Conservation (phyloP, 768 basidiomycete genomes). For the Phlebiopsis flavidoalba region DNA sequence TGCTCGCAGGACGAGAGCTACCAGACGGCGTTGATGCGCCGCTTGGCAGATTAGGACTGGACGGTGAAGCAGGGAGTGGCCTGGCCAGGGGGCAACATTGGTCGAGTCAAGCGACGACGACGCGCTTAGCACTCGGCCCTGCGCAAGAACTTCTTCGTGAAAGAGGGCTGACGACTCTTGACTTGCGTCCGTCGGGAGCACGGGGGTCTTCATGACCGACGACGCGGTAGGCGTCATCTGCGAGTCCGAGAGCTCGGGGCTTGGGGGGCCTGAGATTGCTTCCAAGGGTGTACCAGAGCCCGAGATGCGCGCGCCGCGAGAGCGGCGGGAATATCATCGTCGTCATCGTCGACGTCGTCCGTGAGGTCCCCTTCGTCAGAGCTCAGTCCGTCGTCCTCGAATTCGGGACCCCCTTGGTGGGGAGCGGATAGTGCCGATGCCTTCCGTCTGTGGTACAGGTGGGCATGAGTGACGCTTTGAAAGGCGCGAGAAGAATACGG, state of each 20-base stretch:
- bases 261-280: neutral
- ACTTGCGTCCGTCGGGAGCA: neutral
- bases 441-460: slow-evolving; percentile 56
- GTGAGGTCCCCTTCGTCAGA: slow-evolving; percentile 42
- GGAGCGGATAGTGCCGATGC: slow-evolving; percentile 81
- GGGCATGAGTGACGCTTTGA: neutral
- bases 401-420: slow-evolving; percentile 45
- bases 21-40: slow-evolving; percentile 11
- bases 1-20: slow-evolving; percentile 15
- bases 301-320: slow-evolving; percentile 7
- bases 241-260: neutral
- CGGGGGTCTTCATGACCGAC: slow-evolving; percentile 2
- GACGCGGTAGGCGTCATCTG: slow-evolving; percentile 1
- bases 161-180: slow-evolving; percentile 20
- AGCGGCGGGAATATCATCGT: slow-evolving; percentile 23
- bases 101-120: slow-evolving; percentile 26
- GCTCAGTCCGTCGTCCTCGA: slow-evolving; percentile 75
- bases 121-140: slow-evolving; percentile 26
- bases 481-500: slow-evolving; percentile 21
- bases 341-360: slow-evolving; percentile 29
- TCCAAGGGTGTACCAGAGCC: too few species aligned
- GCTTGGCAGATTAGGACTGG: slow-evolving; percentile 8
- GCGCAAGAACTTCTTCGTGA: slow-evolving; percentile 28
- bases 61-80: slow-evolving; percentile 5
- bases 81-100: neutral